Conservation (phyloP, 495 filamentous ascomycete genomes). For the Stereocaulon alpinum region DNA sequence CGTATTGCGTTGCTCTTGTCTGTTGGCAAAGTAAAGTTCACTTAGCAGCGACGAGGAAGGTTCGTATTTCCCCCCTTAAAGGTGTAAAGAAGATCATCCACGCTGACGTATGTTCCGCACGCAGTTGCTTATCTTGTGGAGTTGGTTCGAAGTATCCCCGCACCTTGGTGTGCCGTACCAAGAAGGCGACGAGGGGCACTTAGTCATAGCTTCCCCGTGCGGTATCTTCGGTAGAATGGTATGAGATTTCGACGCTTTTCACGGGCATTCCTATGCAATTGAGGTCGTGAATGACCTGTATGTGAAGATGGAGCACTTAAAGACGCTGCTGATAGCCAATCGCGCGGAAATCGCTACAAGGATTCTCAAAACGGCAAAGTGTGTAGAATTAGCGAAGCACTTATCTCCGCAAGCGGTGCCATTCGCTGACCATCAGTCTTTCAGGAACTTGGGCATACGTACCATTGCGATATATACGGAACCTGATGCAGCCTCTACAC, state of each 20-base stretch:
- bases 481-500: conserved; percentile 43
- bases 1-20: neutral
- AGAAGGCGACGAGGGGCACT: neutral
- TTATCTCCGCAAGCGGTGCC: neutral
- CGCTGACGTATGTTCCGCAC: conserved; percentile 3
- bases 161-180: conserved; percentile 9
- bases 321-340: conserved; percentile 40
- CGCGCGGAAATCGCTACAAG: conserved; percentile 49
- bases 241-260: neutral
- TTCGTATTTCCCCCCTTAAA: too few relatives aligned
- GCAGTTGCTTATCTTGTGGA: conserved; percentile 6
- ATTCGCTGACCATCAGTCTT: conserved; percentile 5
- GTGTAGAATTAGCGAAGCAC: neutral
- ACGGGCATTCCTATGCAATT: neutral
- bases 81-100: neutral
- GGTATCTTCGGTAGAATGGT: too few relatives aligned
- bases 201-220: too few relatives aligned
- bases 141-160: conserved; percentile 6
- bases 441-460: conserved; percentile 32
- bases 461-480: conserved; percentile 47
- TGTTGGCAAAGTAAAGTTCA: too few relatives aligned
- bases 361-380: conserved; percentile 34
- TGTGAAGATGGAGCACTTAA: conserved; percentile 28
- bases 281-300: neutral
- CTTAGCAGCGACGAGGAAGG: neutral